phyloP scores from a whole-genome alignment of 495 filamentous ascomycete species.

The Tricharina praecox region DNA sequence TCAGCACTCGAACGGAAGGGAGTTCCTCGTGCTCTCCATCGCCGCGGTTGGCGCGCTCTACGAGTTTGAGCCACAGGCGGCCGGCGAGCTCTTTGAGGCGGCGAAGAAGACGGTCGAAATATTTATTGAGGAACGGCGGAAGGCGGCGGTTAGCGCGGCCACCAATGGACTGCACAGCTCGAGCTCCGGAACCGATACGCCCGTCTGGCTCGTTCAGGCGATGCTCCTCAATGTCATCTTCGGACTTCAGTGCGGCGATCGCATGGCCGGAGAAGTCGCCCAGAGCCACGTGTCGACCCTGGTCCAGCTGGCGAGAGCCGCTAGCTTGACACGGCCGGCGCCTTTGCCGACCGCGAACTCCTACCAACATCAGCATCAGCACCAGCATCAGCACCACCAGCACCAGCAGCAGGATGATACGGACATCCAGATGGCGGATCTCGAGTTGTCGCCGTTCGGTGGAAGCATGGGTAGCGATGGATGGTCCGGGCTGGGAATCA shows the following conservation, averaged over 20 bases:
- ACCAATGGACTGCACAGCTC: conserved; percentile 46
- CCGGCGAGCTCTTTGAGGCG: conserved; percentile 76
- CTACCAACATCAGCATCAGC: too few species aligned
- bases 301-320: conserved; percentile 77
- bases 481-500: conserved; percentile 32
- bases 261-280: conserved; percentile 74
- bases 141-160: conserved; percentile 56
- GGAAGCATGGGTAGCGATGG: conserved; percentile 32
- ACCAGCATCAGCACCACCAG: too few species aligned
- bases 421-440: conserved; percentile 31
- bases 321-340: conserved; percentile 48
- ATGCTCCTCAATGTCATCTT: conserved; percentile 96
- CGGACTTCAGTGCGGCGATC: conserved; percentile 88
- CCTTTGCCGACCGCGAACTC: conserved; percentile 18
- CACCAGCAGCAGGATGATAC: conserved; percentile 33
- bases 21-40: conserved; percentile 86
- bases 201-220: conserved; percentile 93
- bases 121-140: conserved; percentile 82
- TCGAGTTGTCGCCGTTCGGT: conserved; percentile 30
- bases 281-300: conserved; percentile 80
- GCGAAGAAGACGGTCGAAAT: conserved; percentile 90
- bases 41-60: conserved; percentile 92
- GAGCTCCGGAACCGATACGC: conserved; percentile 35
- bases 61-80: conserved; percentile 61
- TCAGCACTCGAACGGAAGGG: conserved; percentile 56